Base-by-base conservation (phyloP, 805 yeast genomes). In the Kuraishia molischiana region DNA sequence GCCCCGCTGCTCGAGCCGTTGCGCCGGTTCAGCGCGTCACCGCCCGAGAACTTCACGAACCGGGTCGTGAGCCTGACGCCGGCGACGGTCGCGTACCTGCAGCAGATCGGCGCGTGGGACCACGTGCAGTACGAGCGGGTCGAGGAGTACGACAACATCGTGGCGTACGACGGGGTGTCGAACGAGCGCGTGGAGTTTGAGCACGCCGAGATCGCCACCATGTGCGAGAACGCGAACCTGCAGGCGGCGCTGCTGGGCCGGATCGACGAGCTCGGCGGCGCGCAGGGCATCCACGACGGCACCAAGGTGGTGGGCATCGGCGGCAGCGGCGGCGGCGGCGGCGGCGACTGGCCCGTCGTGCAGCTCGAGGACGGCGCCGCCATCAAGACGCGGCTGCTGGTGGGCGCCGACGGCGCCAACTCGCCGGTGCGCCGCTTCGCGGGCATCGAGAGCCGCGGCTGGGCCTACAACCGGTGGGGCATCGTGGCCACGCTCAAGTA, bases 391-490 rank as follows among this genome's bases (percentile, higher is more conserved):
- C 67, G 95, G 38, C 64, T 89, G n/a, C 63, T 89, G 17, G 75
- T 92, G 13, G 98, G 98, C 6, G 95, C 96, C 29, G 98, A 92
- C 56, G 98, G 98, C 1, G 86, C 78, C 56, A 85, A 87, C 56
- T 87, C 97, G 1, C 96, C 97, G 0, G 97, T 84, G 4, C 71
- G 97, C 35, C 68, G 72, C 44, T 89, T 72, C 51, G 81, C 97
- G 0, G 77, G 74, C 2, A 87, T 92, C 39, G 79, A 78, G 52
- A 75, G 94, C 2, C 70, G 95, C 35, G 98, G 98, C 13, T 92
- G 97, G 97, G 74, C 73, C 36, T 92, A 92, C 59, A 67, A 80
- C 47, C 69, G 85, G 35, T 85, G 79, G 61, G 98, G 97, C 1
- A 79, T 89, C n/a, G 98, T 92, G 3, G 96, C 92, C 0, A 83